Percentiles rank a stretch among this genome's conserved stretches.
Evolutionary conservation across 768 basidiomycete species (phyloP).

Genomic region (Kwoniella botswanensis): DNA sequence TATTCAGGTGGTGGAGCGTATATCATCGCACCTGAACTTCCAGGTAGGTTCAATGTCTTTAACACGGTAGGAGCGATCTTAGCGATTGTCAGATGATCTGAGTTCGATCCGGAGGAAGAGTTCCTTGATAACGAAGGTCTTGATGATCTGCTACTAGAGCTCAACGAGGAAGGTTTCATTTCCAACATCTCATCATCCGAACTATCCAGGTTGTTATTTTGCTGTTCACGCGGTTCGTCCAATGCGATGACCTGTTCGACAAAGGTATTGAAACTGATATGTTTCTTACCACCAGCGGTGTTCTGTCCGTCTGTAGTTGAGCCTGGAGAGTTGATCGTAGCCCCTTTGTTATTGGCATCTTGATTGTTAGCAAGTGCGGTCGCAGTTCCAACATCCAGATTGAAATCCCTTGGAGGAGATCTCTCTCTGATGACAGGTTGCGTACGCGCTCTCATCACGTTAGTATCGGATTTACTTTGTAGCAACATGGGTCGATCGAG

Average conservation of each 20-base stretch:
- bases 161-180: slow-evolving; percentile 63
- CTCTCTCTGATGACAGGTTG: slow-evolving; percentile 57
- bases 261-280: slow-evolving; percentile 97
- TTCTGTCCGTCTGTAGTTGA: slow-evolving; percentile 12
- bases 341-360: slow-evolving; percentile 43
- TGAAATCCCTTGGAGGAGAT: slow-evolving; percentile 71
- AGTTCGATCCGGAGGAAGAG: slow-evolving; percentile 37
- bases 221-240: slow-evolving; percentile 55
- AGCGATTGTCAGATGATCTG: slow-evolving; percentile 72
- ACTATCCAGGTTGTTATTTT: slow-evolving; percentile 37
- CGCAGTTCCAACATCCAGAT: slow-evolving; percentile 39
- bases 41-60: slow-evolving; percentile 68
- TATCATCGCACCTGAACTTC: slow-evolving; percentile 52
- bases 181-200: slow-evolving; percentile 68
- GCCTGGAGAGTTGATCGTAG: neutral
- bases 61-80: slow-evolving; percentile 80
- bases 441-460: slow-evolving; percentile 62
- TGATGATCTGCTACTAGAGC: slow-evolving; percentile 43
- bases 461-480: slow-evolving; percentile 88
- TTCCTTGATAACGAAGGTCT: slow-evolving; percentile 51
- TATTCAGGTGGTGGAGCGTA: slow-evolving; percentile 57
- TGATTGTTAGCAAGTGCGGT: slow-evolving; percentile 33
- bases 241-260: slow-evolving; percentile 87
- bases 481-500: slow-evolving; percentile 67
- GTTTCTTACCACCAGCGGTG: slow-evolving; percentile 65